Evolutionary conservation across 2,329 filamentous ascomycete genomes (phyloP), one percentile per base, ranked within the genome.

Genomic region (Epichloe uncinata): DNA sequence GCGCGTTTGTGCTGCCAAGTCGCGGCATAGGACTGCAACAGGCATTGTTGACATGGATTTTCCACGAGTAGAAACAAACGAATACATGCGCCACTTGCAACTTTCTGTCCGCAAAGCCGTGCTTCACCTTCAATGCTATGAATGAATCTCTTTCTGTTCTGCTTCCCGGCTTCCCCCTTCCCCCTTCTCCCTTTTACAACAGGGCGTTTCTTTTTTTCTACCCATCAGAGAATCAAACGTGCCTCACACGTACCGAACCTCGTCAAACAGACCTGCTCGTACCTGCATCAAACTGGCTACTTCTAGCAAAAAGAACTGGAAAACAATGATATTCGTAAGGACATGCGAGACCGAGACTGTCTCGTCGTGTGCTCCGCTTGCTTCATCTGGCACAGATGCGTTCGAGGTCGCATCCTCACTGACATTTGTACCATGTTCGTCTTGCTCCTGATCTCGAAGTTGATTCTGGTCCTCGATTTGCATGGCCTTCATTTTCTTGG

Each of bases 261-360:
- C 87, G 49, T 84, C 83, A 65, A 91, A 90, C 45, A 90, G 64
- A 12, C 81, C 82, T 22, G 83, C 84, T 49, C 87, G 73, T 36
- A 85, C 82, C 63, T 91, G 85, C 52, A 89, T 73, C 57, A 90
- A 66, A 26, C 84, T 84, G 2, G 85, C 81, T 50, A 91, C 65
- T 64, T 93, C 87, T 46, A 91, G 73, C 46, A 91, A 66, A 61
- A 93, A 93, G 36, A 85, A 84, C 63, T 93, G 87, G 51, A 89
- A 71, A 47, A 91, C 78, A 51, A 91, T 78, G 40, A 85, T 79
- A 62, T 91, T 93, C 5, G 86, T 91, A 54, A 93, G 69, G 11
- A 91, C 71, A 62, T 91, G 86, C 40, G 84, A 87, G 4, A 93
- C 78, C 7, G 82, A 87, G 7, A 81, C 82, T 9, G 72, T 73